Evolutionary conservation across 345 rosid species (phyloP).

Genomic region (Melaleuca quinquenervia): DNA sequence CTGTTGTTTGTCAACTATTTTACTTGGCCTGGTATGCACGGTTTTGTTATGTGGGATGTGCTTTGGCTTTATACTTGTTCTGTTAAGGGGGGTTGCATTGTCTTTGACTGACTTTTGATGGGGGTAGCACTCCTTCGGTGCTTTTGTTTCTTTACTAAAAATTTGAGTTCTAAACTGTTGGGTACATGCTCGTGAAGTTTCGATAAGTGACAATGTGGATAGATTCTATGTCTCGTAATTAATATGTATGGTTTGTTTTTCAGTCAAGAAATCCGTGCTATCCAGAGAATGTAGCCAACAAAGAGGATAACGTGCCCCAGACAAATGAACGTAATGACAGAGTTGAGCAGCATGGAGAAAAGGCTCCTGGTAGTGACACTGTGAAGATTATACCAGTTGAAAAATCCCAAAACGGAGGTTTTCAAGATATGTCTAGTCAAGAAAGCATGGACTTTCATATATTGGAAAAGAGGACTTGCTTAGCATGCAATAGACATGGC

Average conservation of each 20-base stretch:
- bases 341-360: not conserved
- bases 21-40: not conserved
- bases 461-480: slow-evolving; percentile 15
- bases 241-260: not conserved
- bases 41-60: not conserved
- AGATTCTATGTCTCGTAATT: not conserved
- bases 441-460: not conserved
- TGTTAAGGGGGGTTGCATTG: not conserved
- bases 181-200: not conserved
- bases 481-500: slow-evolving; percentile 15
- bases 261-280: not conserved
- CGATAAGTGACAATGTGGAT: not conserved
- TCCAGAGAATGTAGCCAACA: slow-evolving; percentile 11
- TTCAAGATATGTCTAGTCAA: not conserved
- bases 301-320: not conserved
- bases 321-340: not conserved
- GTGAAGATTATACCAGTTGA: not conserved
- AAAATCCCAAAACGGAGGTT: not conserved
- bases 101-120: not conserved
- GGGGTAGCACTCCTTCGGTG: not conserved
- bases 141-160: not conserved
- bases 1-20: not conserved
- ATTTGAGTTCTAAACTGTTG: not conserved
- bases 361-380: not conserved
- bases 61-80: not conserved